A percentile compares a stretch with the other conserved stretches of the same genome.
Evolutionary conservation across 2,329 filamentous ascomycete species (phyloP).

Genomic region (Penicillium sp.): DNA sequence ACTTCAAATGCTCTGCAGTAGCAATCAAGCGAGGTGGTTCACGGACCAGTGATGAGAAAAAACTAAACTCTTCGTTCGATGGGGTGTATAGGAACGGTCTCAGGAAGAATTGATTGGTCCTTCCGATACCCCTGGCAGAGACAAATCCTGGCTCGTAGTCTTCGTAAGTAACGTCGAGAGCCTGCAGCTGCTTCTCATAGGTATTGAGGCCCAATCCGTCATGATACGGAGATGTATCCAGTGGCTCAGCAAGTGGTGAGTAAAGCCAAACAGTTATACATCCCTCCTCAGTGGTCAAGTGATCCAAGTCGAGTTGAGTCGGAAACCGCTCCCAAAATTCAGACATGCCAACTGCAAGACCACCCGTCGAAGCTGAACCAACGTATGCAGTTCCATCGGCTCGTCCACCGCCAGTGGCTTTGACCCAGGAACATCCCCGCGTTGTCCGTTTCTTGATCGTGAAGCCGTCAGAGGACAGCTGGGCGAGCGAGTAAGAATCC

Average conservation of each 20-base stretch:
- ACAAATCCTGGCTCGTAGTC: conserved; percentile 60
- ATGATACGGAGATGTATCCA: conserved; percentile 61
- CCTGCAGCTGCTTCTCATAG: conserved; percentile 61
- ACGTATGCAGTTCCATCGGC: conserved; percentile 62
- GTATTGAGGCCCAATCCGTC: conserved; percentile 59
- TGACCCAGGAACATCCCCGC: conserved; percentile 59
- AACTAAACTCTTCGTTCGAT: conserved; percentile 48
- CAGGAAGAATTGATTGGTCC: conserved; percentile 61
- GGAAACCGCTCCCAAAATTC: conserved; percentile 68
- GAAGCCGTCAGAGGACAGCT: conserved; percentile 63
- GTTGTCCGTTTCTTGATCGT: conserved; percentile 63
- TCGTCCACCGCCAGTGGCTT: conserved; percentile 58
- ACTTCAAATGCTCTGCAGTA: conserved; percentile 52
- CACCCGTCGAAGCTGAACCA: conserved; percentile 59
- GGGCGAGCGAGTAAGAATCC: conserved; percentile 60
- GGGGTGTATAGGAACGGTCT: conserved; percentile 58
- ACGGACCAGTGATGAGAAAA: conserved; percentile 50
- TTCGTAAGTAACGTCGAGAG: conserved; percentile 65
- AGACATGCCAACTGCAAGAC: conserved; percentile 59
- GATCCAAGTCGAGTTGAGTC: conserved; percentile 58
- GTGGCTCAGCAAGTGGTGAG: conserved; percentile 56
- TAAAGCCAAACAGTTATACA: conserved; percentile 64
- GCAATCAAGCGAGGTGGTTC: conserved; percentile 57
- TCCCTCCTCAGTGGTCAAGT: conserved; percentile 53
- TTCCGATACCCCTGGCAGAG: conserved; percentile 60